A percentile compares a stretch with the other conserved stretches of the same genome.
Evolutionary conservation across 1,284 basidiomycete genomes (phyloP).

Genomic region (Microbotryomycetes sp.): DNA sequence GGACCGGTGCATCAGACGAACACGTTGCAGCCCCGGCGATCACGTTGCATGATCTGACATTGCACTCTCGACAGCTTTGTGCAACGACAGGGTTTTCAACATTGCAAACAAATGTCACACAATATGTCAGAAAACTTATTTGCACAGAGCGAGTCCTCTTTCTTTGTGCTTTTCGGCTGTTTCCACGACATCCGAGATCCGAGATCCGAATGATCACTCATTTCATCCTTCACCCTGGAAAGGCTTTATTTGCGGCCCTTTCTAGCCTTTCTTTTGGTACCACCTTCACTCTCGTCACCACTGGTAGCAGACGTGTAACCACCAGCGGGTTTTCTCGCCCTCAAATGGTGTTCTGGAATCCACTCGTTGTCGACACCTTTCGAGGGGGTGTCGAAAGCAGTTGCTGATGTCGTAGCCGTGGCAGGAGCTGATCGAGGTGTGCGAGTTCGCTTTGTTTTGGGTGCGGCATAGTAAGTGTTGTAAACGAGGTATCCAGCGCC

Average conservation of each 20-base stretch:
- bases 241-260: neutral
- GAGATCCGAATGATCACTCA: no score
- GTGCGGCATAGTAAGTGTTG: constrained; percentile 18
- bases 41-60: no score
- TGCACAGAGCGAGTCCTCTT: no score
- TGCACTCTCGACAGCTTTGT: no score
- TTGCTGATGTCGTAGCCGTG: neutral
- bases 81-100: no score
- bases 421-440: constrained; percentile 8
- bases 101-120: no score
- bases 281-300: neutral
- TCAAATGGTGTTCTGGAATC: constrained; percentile 33
- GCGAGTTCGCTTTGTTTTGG: neutral
- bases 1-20: no score
- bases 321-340: constrained; percentile 11
- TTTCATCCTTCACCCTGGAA: no score
- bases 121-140: no score
- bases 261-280: neutral
- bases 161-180: no score
- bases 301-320: neutral
- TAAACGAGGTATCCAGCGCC: constrained; percentile 28
- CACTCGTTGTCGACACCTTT: constrained; percentile 20
- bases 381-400: constrained; percentile 11
- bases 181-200: no score
- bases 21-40: no score